Base-by-base conservation (phyloP, 1,284 basidiomycete species). In the Rhodotorula sp. region DNA sequence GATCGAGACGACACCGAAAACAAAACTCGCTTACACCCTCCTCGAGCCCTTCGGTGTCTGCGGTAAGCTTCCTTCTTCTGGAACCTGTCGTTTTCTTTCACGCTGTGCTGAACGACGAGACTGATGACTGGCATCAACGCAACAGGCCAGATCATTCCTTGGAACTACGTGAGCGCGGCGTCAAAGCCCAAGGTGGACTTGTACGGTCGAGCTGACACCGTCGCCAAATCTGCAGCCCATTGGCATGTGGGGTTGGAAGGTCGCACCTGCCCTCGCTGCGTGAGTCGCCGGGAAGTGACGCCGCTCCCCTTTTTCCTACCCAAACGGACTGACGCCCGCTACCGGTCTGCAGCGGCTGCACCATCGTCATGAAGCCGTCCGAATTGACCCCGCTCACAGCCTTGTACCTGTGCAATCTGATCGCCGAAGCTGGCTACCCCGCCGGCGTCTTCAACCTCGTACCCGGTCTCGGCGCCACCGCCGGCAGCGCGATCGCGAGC, bases 381-480 rank as follows among this genome's bases (percentile, higher is more conserved):
- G 79, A 80, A 58, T 73, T 77, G 61, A 79, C 79, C 2, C 79
- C 79, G 17, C 72, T 80, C 37, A 75, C 77, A 8, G 75, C 76
- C 12, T 66, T 79, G 58, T 61, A 63, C 17, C 64, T 77, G 12
- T 75, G 71, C 60, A 57, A 76, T 62, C 74, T 78, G 37, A 67
- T 73, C 60, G 62, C 60, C 18, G 74, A 79, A 58, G 76, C 74
- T 7, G 73, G 74, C 24, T 77, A 75, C 66, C 79, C 79, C 14
- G 57, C 73, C 8, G 79, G 79, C 49, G 79, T 79, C 22, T 58
- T 80, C 66, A 80, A 80, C 71, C 66, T 77, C 54, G 56, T 80
- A 4, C 72, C 77, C 7, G 78, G 80, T 14, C 76, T 79, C 67
- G 80, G 80, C 42, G 66, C 76, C 29, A 76, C 76, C 33, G 80